A percentile compares a stretch with the other conserved stretches of the same genome.
Conservation (phyloP, 1,284 basidiomycete genomes). For the Moniliophthora roreri region DNA sequence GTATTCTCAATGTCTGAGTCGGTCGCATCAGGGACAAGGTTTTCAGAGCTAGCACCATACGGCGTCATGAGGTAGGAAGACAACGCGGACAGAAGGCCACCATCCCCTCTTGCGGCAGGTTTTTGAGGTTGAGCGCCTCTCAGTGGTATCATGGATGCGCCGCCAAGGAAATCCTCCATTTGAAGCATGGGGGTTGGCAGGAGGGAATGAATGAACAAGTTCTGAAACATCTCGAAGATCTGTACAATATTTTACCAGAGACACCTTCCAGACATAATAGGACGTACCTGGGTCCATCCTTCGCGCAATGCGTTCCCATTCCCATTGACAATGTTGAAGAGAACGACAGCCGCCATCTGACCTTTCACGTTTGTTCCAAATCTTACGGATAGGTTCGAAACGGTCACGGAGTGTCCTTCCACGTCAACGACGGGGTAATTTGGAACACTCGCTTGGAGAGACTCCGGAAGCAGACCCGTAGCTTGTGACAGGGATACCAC, state of each 20-base stretch:
- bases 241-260: constrained; percentile 35
- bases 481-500: constrained; percentile 90
- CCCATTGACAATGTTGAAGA: constrained; percentile 98
- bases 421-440: constrained; percentile 91
- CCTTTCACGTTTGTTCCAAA: constrained; percentile 97
- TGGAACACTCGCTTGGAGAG: constrained; percentile 69
- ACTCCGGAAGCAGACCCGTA: constrained; percentile 79
- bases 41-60: constrained; percentile 73
- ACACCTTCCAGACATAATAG: no score
- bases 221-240: constrained; percentile 99
- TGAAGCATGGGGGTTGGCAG: constrained; percentile 88
- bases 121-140: constrained; percentile 73
- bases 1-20: constrained; percentile 94
- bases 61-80: constrained; percentile 98
- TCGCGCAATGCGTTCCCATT: constrained; percentile 94
- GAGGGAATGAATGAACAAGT: constrained; percentile 91
- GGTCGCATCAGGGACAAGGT: constrained; percentile 77
- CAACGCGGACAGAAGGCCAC: constrained; percentile 89
- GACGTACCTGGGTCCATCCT: constrained; percentile 87
- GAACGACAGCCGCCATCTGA: constrained; percentile 94
- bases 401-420: constrained; percentile 87
- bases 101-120: constrained; percentile 70
- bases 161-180: constrained; percentile 96
- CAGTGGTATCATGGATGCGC: constrained; percentile 86
- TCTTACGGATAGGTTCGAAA: constrained; percentile 89